Evolutionary conservation across 1,284 basidiomycete genomes (phyloP).

Genomic region (Mycosarcoma mackinlayi): DNA sequence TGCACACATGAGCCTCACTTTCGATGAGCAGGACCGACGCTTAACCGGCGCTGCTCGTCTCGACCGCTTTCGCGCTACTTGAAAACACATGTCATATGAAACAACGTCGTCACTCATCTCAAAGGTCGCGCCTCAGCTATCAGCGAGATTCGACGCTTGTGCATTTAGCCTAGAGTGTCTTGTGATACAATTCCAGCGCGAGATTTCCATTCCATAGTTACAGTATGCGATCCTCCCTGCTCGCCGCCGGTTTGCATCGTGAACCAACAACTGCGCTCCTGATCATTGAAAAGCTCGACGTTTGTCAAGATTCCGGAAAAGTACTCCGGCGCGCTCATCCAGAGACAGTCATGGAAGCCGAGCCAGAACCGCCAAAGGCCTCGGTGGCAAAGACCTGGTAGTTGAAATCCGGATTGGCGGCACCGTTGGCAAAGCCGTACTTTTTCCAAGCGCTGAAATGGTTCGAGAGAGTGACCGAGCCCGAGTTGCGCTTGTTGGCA

Average conservation of each 20-base stretch:
- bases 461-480: slow-evolving; percentile 25
- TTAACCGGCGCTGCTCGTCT: too few species aligned
- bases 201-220: not conserved
- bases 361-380: slow-evolving; percentile 27
- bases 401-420: slow-evolving; percentile 30
- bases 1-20: too few species aligned
- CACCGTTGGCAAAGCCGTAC: slow-evolving; percentile 33
- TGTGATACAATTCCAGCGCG: slow-evolving; percentile 1
- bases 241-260: not conserved
- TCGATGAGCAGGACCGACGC: too few species aligned
- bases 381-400: slow-evolving; percentile 49
- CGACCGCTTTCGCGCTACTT: too few species aligned
- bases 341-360: slow-evolving; percentile 16
- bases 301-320: too few species aligned
- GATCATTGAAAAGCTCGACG: too few species aligned
- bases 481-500: slow-evolving; percentile 28
- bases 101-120: too few species aligned
- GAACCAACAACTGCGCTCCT: too few species aligned
- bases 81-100: too few species aligned
- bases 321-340: slow-evolving; percentile 11
- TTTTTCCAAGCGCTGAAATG: slow-evolving; percentile 44
- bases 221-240: not conserved
- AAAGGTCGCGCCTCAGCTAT: not conserved
- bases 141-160: too few species aligned
- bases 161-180: too few species aligned